A percentile compares a stretch with the other conserved stretches of the same genome.
phyloP scores from a whole-genome alignment of 768 basidiomycete genomes.

The Trametes cubensis region DNA sequence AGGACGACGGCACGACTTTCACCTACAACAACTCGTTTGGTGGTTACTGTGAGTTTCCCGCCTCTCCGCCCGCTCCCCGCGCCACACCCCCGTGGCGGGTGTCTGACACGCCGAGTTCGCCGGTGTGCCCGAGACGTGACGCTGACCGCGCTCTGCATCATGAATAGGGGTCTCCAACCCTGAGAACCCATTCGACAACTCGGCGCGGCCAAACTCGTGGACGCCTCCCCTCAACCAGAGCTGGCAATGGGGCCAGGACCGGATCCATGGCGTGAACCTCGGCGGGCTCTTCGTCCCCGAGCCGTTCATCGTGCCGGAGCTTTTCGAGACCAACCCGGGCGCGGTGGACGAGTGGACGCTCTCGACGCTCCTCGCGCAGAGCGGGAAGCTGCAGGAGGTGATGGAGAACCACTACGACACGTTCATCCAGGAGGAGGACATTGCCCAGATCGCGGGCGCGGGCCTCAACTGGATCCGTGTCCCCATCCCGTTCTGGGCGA shows the following conservation, averaged over 20 bases:
- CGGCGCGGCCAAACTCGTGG: constrained; percentile 77
- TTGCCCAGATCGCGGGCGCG: constrained; percentile 46
- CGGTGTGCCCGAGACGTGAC: background rate
- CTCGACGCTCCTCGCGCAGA: constrained; percentile 59
- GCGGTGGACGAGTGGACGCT: constrained; percentile 71
- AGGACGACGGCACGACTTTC: constrained; percentile 83
- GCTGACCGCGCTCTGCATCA: background rate
- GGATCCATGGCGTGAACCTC: constrained; percentile 67
- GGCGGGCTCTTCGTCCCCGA: constrained; percentile 79
- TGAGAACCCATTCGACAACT: constrained; percentile 73
- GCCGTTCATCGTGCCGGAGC: constrained; percentile 70
- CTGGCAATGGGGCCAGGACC: constrained; percentile 71
- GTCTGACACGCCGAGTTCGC: too few relatives aligned
- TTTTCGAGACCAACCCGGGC: constrained; percentile 56
- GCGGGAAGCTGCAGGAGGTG: constrained; percentile 45
- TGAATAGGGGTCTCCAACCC: constrained; percentile 64
- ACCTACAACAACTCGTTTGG: constrained; percentile 82
- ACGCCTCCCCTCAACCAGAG: constrained; percentile 75
- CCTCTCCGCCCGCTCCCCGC: background rate
- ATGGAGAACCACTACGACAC: constrained; percentile 75
- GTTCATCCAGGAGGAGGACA: constrained; percentile 57
- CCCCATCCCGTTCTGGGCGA: constrained; percentile 85
- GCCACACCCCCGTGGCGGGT: background rate
- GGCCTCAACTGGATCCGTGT: constrained; percentile 85
- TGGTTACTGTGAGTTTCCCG: constrained; percentile 77